These are phyloP conservation scores for Russula sp. DNA, from an alignment of 768 basidiomycete species.

Conservation along the genomic window DNA sequence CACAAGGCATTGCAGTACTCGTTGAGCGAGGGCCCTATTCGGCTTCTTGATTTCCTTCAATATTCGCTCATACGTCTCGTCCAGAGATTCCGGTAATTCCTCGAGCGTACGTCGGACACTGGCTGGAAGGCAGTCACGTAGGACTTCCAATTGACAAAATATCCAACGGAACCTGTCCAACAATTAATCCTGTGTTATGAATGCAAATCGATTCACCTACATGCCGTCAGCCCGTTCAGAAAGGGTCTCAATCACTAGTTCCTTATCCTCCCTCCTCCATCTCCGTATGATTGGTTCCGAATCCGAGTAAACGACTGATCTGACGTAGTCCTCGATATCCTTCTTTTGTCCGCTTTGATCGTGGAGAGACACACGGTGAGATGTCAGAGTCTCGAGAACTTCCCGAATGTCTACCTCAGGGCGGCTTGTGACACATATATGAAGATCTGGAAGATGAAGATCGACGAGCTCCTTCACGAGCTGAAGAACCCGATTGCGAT, in stretches of 20 bases:
- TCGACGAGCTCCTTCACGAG: neutral
- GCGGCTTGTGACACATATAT: constrained; percentile 7
- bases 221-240: neutral
- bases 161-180: neutral
- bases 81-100: neutral
- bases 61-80: constrained; percentile 9
- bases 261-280: constrained; percentile 2
- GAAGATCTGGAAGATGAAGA: neutral
- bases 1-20: neutral
- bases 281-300: neutral
- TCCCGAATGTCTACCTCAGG: neutral
- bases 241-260: neutral
- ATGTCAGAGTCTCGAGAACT: neutral
- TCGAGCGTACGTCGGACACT: neutral
- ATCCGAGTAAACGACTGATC: neutral
- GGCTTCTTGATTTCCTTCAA: neutral
- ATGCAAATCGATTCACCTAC: neutral
- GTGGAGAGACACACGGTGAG: neutral
- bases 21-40: neutral
- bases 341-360: constrained; percentile 8
- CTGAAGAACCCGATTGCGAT: neutral
- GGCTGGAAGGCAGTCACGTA: neutral
- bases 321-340: neutral
- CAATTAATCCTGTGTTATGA: neutral
- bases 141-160: neutral